Base-by-base conservation (phyloP, 805 yeast species). In the Candida boleticola region DNA sequence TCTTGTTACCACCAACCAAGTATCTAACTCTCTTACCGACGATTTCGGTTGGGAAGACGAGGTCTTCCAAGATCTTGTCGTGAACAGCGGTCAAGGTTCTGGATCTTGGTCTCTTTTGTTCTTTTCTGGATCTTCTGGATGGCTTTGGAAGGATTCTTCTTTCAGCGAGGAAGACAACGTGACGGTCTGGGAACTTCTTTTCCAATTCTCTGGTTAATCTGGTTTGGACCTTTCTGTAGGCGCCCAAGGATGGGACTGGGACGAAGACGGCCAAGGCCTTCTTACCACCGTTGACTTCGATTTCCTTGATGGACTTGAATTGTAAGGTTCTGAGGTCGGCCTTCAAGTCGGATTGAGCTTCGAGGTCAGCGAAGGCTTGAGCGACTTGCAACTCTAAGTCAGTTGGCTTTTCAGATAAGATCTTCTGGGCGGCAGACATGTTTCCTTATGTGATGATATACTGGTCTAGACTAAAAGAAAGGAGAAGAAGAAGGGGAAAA, bases 131-230 rank as follows among this genome's bases (percentile, higher is more conserved):
- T 68, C 83, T 79, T 80, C 98, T 89, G 67, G 95, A 87, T 74
- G 98, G 97, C 83, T 89, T 92, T 79, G 98, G 97, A 71, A 93
- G 82, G 79, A 92, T 93, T 80, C 97, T 89, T 82, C 99, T 89
- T 83, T 92, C 98, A 71, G 97, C 98, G 71, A 92, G 84, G 89
- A 92, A 89, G 64, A 93, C 92, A 75, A 92, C 97, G 75, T 93
- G 97, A 76, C 96, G 88, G 83, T 92, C 99, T 73, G 97, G 95
- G 90, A 92, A 93, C 82, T 93, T 92, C 95, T 92, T 92, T 82
- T 92, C 99, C 74, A 92, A 86, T 82, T 92, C 99, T 80, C 98
- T 92, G 80, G 97, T 89, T 73, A 92, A 85, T 79, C 90, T 86
- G 64, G 81, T 81, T 83, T 92, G 99, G 67, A 92, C 95, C 80